Evolutionary conservation across 306 rosid species (phyloP), one percentile per base, ranked within the genome.

Genomic region (Pterocarpus macrocarpus): DNA sequence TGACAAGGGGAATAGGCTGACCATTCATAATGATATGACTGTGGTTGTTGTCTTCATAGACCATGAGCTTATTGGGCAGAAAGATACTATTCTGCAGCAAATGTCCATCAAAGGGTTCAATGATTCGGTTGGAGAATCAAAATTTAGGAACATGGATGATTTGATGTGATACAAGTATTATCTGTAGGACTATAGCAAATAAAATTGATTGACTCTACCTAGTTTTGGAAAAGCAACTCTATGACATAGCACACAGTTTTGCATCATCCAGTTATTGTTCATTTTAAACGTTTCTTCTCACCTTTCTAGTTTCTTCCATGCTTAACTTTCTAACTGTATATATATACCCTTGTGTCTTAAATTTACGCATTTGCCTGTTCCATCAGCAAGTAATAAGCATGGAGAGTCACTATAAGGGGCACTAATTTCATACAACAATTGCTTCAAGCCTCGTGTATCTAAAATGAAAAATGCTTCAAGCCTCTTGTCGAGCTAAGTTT

Each of bases 11-110:
- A 3, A 1, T 35, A 85, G 97, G 69, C 78, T 95, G 79, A 34
- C 10, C 59, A 76, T 68, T 71, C 95, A 92, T 4, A 94, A 92
- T 61, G 97, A 92, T 78, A 91, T 92, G 16, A 85, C 96, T 0
- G 90, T 92, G 57, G 86, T 88, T 43, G 95, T 92, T 56, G 82
- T 89, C 69, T 92, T 87, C 84, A 62, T 89, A 7, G 94, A 92
- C 80, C 84, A 91, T 59, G 90, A 85, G 9, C 70, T 84, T 65
- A 78, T 84, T 71, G 88, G 68, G 75, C 65, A 77, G 64, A 80
- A 64, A 9, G 67, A 43, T 43, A 0, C 28, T 32, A 35, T 73
- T 2, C 75, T 69, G 2, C 89, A 89, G 6, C 89, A 89, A 41
- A 44, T 87, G 76, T 90, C 92, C 12, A 10, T 87, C 65, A 84